Evolutionary conservation across 257 asterid genomes (phyloP).

Genomic region (Ligustrum vulgare): DNA sequence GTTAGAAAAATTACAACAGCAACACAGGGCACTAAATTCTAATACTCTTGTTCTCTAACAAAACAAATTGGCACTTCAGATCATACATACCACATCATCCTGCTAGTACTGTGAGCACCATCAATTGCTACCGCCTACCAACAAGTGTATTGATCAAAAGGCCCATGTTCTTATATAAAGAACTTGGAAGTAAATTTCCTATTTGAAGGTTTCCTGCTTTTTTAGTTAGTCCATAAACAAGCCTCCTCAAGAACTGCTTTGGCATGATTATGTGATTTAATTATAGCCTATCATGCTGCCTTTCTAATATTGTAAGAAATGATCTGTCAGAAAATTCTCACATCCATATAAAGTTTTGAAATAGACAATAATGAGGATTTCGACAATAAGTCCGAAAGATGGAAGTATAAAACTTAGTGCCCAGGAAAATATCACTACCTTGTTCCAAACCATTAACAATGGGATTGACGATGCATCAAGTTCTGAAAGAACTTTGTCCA

Average conservation of each 20-base stretch:
- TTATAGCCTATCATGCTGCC: background rate
- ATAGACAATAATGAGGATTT: background rate
- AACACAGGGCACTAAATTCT: background rate
- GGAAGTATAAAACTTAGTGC: conserved; percentile 5
- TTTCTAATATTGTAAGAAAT: background rate
- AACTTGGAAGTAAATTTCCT: background rate
- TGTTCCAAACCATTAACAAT: conserved; percentile 86
- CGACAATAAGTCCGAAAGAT: background rate
- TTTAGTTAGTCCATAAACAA: conserved; percentile 7
- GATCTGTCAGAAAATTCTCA: background rate
- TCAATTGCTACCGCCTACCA: conserved; percentile 5
- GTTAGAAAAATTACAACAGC: background rate
- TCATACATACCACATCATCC: background rate
- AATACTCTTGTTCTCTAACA: background rate
- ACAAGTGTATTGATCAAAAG: background rate
- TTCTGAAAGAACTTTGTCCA: conserved; percentile 89
- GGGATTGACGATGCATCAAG: conserved; percentile 79
- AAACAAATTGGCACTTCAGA: background rate
- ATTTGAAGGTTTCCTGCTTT: background rate
- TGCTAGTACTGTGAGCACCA: conserved; percentile 8
- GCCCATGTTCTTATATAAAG: background rate
- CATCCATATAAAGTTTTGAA: background rate
- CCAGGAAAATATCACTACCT: conserved; percentile 46
- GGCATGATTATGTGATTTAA: background rate
- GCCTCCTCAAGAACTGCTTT: conserved; percentile 9